phyloP scores from a whole-genome alignment of 192 early-diverging fungal genomes.

The Dispira simplex region DNA sequence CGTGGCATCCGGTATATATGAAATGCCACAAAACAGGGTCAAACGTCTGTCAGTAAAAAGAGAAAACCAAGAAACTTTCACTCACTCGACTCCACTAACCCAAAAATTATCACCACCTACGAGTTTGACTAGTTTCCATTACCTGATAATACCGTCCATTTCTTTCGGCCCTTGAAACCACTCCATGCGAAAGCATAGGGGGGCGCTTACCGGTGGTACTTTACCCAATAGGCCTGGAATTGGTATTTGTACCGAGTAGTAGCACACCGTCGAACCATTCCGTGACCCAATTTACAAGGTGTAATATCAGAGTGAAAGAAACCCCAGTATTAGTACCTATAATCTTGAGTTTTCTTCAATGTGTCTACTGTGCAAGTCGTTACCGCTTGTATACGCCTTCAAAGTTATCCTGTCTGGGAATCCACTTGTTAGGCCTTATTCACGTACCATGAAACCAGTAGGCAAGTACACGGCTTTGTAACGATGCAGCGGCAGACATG shows the following conservation, averaged over 20 bases:
- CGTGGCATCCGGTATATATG: not conserved
- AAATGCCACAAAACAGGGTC: not conserved
- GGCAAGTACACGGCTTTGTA: not conserved
- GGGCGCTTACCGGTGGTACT: not conserved
- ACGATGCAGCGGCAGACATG: not conserved
- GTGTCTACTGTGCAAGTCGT: not conserved
- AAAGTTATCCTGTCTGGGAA: not conserved
- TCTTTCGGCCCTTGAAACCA: conserved; percentile 23
- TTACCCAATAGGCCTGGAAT: not conserved
- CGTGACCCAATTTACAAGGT: not conserved
- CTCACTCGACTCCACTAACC: too few species aligned
- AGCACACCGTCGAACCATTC: not conserved
- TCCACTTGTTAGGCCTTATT: not conserved
- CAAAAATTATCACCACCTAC: too few species aligned
- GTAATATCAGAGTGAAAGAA: not conserved
- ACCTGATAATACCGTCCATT: conserved; percentile 20
- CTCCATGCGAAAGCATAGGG: conserved; percentile 22
- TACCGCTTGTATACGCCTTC: not conserved
- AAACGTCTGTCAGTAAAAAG: not conserved
- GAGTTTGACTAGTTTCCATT: not conserved
- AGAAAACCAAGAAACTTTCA: not conserved
- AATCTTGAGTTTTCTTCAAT: not conserved
- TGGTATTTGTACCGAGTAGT: not conserved
- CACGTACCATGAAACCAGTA: conserved; percentile 2
- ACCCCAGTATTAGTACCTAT: not conserved